Evolutionary conservation across 2,329 filamentous ascomycete genomes (phyloP).

Genomic region (Ophiocordyceps camponoti-leonardi): DNA sequence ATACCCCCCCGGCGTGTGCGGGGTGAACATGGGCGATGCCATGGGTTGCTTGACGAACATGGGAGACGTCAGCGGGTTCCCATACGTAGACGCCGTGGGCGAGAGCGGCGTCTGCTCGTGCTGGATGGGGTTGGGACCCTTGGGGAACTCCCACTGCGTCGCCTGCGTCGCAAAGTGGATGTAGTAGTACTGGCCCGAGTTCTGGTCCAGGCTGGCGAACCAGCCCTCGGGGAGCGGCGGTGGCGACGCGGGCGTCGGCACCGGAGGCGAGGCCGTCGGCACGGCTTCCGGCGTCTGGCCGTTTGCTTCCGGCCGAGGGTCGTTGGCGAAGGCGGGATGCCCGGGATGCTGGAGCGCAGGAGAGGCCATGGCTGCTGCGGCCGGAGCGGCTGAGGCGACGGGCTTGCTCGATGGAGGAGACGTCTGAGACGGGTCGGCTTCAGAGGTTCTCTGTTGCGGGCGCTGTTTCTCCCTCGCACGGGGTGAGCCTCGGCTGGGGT

Average conservation of each 20-base stretch:
- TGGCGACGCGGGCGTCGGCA: constrained; percentile 57
- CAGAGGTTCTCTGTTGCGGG: constrained; percentile 15
- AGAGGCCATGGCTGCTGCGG: constrained; percentile 20
- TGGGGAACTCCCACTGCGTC: constrained; percentile 98
- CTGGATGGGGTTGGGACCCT: constrained; percentile 78
- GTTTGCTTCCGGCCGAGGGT: constrained; percentile 39
- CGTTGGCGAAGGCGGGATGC: constrained; percentile 86
- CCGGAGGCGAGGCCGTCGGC: constrained; percentile 17
- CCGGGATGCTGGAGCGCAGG: constrained; percentile 40
- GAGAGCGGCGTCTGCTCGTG: constrained; percentile 71
- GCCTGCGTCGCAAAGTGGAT: constrained; percentile 91
- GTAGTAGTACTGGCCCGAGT: constrained; percentile 96
- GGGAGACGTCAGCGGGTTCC: constrained; percentile 55
- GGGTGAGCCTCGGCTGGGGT: constrained; percentile 29
- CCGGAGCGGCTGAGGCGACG: constrained; percentile 4
- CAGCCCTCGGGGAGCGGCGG: constrained; percentile 92
- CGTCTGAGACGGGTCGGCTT: constrained; percentile 6
- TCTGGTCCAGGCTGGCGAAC: constrained; percentile 93
- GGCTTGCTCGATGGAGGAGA: constrained; percentile 14
- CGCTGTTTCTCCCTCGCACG: constrained; percentile 70
- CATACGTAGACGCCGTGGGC: constrained; percentile 61
- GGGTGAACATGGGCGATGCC: constrained; percentile 67
- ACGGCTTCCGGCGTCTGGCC: constrained; percentile 29
- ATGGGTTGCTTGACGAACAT: constrained; percentile 40
- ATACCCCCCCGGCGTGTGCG: constrained; percentile 60